phyloP scores from a whole-genome alignment of 306 rosid genomes.

The Pterocarpus santalinus region DNA sequence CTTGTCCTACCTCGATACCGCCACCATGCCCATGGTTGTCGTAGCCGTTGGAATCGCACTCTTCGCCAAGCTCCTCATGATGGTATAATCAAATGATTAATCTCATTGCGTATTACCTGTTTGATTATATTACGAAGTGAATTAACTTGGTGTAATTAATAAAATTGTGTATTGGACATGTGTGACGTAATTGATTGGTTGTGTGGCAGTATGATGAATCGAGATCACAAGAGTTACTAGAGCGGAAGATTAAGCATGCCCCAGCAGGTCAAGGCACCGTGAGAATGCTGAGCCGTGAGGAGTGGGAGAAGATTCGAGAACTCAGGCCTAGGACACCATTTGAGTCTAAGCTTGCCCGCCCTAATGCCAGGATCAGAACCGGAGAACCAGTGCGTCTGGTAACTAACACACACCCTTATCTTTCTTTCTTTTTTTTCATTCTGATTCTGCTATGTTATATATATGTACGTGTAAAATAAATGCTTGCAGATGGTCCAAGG shows the following conservation, averaged over 20 bases:
- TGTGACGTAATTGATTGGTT: not conserved
- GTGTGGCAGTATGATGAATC: constrained; percentile 72
- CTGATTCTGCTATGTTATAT: not conserved
- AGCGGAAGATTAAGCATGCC: constrained; percentile 53
- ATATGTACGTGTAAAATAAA: not conserved
- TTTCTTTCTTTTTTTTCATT: not conserved
- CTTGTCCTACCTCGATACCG: constrained; percentile 75
- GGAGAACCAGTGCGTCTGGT: constrained; percentile 62
- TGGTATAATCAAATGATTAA: constrained; percentile 42
- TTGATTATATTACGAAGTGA: constrained; percentile 43
- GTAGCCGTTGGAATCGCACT: constrained; percentile 60
- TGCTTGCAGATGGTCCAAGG: not conserved
- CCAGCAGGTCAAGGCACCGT: constrained; percentile 51
- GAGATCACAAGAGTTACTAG: constrained; percentile 59
- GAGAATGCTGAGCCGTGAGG: constrained; percentile 55
- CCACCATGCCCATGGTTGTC: constrained; percentile 81
- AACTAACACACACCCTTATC: not conserved
- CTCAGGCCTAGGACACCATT: constrained; percentile 56
- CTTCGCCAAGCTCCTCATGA: constrained; percentile 73
- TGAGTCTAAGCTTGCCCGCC: constrained; percentile 56
- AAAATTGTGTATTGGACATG: not conserved
- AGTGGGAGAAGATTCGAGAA: constrained; percentile 55
- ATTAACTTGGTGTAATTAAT: not conserved
- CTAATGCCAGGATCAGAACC: constrained; percentile 52
- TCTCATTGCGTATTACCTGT: constrained; percentile 44